A percentile compares a stretch with the other conserved stretches of the same genome.
Evolutionary conservation across 495 filamentous ascomycete species (phyloP).

Genomic region (Lepraria neglecta): DNA sequence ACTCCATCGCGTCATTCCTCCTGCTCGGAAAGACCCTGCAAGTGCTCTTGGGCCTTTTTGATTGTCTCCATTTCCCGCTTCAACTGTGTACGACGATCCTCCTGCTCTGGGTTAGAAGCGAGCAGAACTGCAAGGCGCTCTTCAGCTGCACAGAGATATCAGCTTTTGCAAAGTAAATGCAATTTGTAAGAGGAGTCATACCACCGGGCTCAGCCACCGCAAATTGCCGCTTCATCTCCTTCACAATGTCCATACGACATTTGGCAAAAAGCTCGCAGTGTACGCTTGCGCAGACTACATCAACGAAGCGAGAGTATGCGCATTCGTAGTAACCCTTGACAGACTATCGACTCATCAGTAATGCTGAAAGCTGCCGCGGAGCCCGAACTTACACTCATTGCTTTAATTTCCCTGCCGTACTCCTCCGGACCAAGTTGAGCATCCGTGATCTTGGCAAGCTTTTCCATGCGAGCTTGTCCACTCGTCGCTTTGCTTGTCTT

Average conservation of each 20-base stretch:
- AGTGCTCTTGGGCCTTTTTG: constrained; percentile 39
- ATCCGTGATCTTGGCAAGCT: constrained; percentile 25
- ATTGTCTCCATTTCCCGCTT: constrained; percentile 42
- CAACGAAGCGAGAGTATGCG: constrained; percentile 44
- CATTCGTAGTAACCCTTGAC: constrained; percentile 49
- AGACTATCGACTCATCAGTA: constrained; percentile 29
- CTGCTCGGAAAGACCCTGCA: constrained; percentile 26
- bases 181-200: constrained; percentile 24
- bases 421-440: constrained; percentile 39
- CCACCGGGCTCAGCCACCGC: constrained; percentile 36
- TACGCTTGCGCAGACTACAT: constrained; percentile 43
- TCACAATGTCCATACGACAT: constrained; percentile 37
- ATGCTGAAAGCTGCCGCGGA: background rate
- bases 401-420: constrained; percentile 42
- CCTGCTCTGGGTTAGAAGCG: constrained; percentile 45
- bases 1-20: no score
- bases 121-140: constrained; percentile 42
- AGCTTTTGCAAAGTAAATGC: no score
- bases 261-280: constrained; percentile 43
- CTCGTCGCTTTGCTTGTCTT: constrained; percentile 10
- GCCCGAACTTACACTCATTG: constrained; percentile 45
- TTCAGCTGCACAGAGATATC: constrained; percentile 26
- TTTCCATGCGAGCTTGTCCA: constrained; percentile 15
- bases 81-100: constrained; percentile 36
- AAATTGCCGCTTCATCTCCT: constrained; percentile 34